A percentile compares a stretch with the other conserved stretches of the same genome.
Evolutionary conservation across 192 early-diverging fungal genomes (phyloP).

Genomic region (Bifiguratus adelaidae): DNA sequence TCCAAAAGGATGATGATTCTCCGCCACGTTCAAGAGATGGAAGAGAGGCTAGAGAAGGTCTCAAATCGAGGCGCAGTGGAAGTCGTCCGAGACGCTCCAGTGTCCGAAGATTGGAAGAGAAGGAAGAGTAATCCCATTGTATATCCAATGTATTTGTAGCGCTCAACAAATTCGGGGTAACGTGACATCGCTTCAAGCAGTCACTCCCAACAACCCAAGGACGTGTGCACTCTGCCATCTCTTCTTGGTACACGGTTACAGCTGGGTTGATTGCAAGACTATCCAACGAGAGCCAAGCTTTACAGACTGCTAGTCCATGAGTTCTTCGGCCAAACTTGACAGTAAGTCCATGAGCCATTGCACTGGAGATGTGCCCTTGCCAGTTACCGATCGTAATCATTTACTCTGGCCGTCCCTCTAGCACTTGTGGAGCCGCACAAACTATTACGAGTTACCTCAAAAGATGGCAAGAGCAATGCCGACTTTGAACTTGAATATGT

Average conservation of each 20-base stretch:
- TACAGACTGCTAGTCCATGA: background rate
- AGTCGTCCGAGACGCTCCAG: too few relatives aligned
- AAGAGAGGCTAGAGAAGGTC: background rate
- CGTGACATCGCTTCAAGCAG: background rate
- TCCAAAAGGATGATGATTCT: slow-evolving; percentile 28
- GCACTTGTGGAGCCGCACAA: slow-evolving; percentile 15
- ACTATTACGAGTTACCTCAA: slow-evolving; percentile 67
- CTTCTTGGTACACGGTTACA: too few relatives aligned
- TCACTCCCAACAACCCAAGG: background rate
- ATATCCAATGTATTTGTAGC: too few relatives aligned
- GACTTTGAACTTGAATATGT: slow-evolving; percentile 82
- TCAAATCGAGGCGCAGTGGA: background rate
- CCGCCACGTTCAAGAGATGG: slow-evolving; percentile 7
- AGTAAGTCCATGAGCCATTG: too few relatives aligned
- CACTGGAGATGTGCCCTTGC: background rate
- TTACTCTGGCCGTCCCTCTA: background rate
- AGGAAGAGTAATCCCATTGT: background rate
- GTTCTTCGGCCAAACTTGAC: background rate
- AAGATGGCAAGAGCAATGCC: slow-evolving; percentile 79
- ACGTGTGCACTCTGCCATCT: too few relatives aligned
- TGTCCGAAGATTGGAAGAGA: background rate
- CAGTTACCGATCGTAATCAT: background rate
- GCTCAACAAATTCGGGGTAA: background rate
- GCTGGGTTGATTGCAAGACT: background rate
- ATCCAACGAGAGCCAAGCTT: background rate